Base-by-base conservation (phyloP, 176 grass and related monocot genomes). In the Carex kokanica region DNA sequence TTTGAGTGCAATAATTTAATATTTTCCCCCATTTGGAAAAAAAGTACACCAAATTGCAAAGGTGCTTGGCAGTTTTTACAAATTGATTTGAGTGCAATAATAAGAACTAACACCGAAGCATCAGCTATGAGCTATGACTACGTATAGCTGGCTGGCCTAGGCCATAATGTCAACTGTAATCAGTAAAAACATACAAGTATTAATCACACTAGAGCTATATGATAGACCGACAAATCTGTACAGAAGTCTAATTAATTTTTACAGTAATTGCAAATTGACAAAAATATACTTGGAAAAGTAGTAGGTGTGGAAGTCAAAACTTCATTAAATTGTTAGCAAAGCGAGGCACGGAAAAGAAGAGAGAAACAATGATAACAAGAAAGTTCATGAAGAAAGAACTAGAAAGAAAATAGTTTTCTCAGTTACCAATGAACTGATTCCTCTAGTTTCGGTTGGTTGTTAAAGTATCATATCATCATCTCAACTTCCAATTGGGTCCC, bases 291-390 rank as follows among this genome's bases (percentile, higher is more conserved):
- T 82, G 4, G 25, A 65, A 24, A 82, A 32, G 45, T 51, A 49
- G 59, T 54, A 67, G 29, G 15, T 53, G 43, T 13, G 40, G 16
- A 82, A 82, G 61, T 82, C 80, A 82, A 82, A 63, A 82, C 40
- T 67, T 47, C 80, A 82, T 64, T 82, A 52, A 65, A 82, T 67
- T 60, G 79, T 62, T 81, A 81, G 59, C 79, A 81, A 49, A 81
- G 43, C 79, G 27, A 81, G 58, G 79, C 59, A 81, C 25, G 18
- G 17, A 41, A 81, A 38, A 16, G 38, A 64, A 64, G 16, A 81
- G 2, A 55, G 1, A 78, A 78, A 79, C 34, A 6, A 58, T 79
- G 31, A 79, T 38, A 55, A 17, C 11, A 52, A 49, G 20, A 17
- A 72, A 38, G 36, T 38, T 38, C 4, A 38, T 38, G 36, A 38